A percentile compares a stretch with the other conserved stretches of the same genome.
These are phyloP conservation scores for Tricholoma terreum DNA, from an alignment of 768 basidiomycete genomes.

Conservation along the genomic window DNA sequence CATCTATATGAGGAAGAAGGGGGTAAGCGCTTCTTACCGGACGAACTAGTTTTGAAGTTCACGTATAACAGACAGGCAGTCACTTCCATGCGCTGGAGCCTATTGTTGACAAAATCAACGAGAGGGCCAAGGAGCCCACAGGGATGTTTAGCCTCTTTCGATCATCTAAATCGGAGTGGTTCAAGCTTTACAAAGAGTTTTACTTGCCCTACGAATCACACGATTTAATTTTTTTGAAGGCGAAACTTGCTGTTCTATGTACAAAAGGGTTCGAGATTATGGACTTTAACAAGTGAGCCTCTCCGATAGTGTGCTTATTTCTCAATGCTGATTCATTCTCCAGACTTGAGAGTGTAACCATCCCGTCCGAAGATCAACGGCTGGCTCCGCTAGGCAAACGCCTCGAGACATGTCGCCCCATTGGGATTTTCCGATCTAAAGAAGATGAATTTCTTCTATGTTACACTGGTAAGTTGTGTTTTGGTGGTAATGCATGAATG, in stretches of 20 bases:
- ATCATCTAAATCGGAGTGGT: conserved; percentile 83
- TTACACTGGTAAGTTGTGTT: conserved; percentile 67
- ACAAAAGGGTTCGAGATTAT: conserved; percentile 97
- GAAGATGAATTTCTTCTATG: conserved; percentile 89
- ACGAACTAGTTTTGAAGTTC: conserved; percentile 1
- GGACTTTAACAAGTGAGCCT: conserved; percentile 85
- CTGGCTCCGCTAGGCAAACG: conserved; percentile 72
- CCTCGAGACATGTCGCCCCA: conserved; percentile 75
- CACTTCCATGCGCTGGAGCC: conserved; percentile 95
- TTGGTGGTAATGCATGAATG: background rate
- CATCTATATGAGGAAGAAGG: conserved; percentile 95
- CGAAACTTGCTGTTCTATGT: conserved; percentile 88
- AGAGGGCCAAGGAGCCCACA: conserved; percentile 61
- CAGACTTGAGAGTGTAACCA: conserved; percentile 75
- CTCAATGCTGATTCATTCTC: background rate
- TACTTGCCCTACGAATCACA: conserved; percentile 83
- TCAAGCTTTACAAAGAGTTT: conserved; percentile 87
- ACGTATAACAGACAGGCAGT: conserved; percentile 57
- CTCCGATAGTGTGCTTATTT: background rate
- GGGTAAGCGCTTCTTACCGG: conserved; percentile 50
- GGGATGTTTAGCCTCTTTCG: conserved; percentile 61
- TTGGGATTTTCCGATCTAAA: conserved; percentile 86
- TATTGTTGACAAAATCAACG: conserved; percentile 81
- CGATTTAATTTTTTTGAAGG: conserved; percentile 86
- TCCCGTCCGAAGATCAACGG: conserved; percentile 68